Evolutionary conservation across 805 yeast genomes (phyloP).

Genomic region (Metschnikowia bowlesiae): DNA sequence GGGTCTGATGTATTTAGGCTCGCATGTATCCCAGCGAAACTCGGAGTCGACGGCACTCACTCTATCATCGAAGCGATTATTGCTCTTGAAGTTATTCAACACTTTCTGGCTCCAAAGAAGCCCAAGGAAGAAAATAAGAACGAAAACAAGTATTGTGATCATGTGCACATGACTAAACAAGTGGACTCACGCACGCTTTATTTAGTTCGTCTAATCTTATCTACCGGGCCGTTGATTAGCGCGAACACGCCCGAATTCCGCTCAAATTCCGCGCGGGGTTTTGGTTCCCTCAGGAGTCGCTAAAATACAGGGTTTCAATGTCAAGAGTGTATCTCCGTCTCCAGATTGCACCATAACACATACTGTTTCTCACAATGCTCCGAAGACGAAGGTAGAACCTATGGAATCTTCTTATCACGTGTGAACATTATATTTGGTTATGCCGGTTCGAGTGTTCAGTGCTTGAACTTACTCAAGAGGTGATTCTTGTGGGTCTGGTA

Average conservation of each 20-base stretch:
- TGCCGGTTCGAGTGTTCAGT: no score
- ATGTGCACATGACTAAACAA: not conserved
- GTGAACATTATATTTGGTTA: no score
- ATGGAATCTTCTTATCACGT: no score
- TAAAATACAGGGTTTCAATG: not conserved
- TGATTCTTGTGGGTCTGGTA: no score
- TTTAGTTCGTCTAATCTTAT: not conserved
- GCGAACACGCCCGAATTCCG: slow-evolving; percentile 2
- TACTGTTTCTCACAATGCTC: not conserved
- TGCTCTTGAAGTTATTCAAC: not conserved
- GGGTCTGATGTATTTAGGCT: slow-evolving; percentile 36
- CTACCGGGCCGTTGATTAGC: not conserved
- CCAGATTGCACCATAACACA: not conserved
- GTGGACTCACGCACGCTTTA: not conserved
- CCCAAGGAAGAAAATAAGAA: not conserved
- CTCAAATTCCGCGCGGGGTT: not conserved
- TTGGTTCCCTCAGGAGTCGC: not conserved
- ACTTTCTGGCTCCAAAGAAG: not conserved
- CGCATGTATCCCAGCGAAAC: slow-evolving; percentile 39
- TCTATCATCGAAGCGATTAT: not conserved
- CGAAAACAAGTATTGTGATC: not conserved
- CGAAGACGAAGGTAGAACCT: no score
- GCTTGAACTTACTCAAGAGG: no score
- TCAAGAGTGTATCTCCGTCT: not conserved
- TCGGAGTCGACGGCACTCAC: slow-evolving; percentile 7